Base-by-base conservation (phyloP, 2,329 filamentous ascomycete genomes). In the Talaromyces sp. region DNA sequence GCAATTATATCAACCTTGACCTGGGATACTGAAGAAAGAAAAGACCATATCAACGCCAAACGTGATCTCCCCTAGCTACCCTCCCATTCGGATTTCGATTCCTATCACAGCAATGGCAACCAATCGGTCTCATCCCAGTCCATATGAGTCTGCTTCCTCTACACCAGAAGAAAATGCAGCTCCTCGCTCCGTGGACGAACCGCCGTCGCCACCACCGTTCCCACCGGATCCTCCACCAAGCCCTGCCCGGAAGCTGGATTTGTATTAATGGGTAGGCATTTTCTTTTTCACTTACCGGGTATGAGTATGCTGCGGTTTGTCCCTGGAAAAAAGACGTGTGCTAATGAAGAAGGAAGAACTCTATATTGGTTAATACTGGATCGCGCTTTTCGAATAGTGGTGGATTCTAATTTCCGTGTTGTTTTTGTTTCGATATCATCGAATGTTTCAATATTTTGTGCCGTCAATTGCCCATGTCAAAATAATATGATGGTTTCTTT, bases 191-290 rank as follows among this genome's bases (percentile, higher is more conserved):
- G 56, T 66, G 31, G 52, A 64, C 18, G 61, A 63, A 14, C 70
- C 72, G 30, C 68, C 70, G 36, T 72, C 72, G 34, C 71, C 72
- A 7, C 65, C 70, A 16, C 75, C 75, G 47, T 73, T 70, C 27
- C 75, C 75, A 55, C 72, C 74, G 18, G 76, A 77, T 61, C 75
- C 75, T 27, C 75, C 75, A 44, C 75, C 75, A 51, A 77, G 75
- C 61, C 75, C 75, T 51, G 75, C 70, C 5, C 51, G 50, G 27
- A 53, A 44, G 14, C 7, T 31, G 54, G 27, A 50, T 50, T 56
- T n/a, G 52, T 57, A 34, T 50, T 31, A 9, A 42, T 36, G 23
- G 23, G 23, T 23, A 23, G 23, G 2, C 23, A 23, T 23, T 23
- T 23, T 23, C 1, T 23, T 23, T 44, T 14, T 30, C 9, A n/a